Conservation (phyloP, 73 alveolate species). For the Urostyla sp. region DNA sequence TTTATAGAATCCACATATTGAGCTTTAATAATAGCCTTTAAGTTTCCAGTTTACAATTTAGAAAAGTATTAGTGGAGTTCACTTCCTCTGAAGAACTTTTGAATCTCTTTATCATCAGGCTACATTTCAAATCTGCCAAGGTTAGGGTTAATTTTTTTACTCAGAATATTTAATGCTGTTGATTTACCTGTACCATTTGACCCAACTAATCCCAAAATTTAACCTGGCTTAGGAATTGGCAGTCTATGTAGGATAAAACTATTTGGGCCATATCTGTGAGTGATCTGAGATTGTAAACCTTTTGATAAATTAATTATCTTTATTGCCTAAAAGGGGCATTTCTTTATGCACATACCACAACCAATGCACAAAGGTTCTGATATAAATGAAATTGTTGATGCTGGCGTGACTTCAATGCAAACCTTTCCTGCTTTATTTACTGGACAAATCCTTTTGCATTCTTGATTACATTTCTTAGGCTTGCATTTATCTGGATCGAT, state of each 20-base stretch:
- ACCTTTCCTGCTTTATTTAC: conserved; percentile 93
- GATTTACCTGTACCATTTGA: conserved; percentile 98
- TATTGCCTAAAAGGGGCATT: conserved; percentile 97
- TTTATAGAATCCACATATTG: conserved; percentile 97
- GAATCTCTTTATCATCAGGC: conserved; percentile 94
- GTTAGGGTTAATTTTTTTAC: conserved; percentile 96
- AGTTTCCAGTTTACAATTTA: conserved; percentile 88
- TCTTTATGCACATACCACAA: conserved; percentile 97
- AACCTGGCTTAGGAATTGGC: conserved; percentile 97
- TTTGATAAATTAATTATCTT: conserved; percentile 95
- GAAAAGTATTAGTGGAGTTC: conserved; percentile 93
- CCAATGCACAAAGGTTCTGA: conserved; percentile 97
- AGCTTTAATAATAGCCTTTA: conserved; percentile 94
- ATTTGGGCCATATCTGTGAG: conserved; percentile 96
- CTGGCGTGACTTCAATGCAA: conserved; percentile 88
- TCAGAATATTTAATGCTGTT: conserved; percentile 91
- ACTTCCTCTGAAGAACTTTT: conserved; percentile 93
- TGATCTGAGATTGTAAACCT: conserved; percentile 87
- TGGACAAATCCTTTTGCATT: conserved; percentile 96
- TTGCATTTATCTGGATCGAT: conserved; percentile 96
- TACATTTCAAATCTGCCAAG: conserved; percentile 94
- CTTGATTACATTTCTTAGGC: conserved; percentile 97
- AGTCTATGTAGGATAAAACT: conserved; percentile 96
- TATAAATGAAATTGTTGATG: conserved; percentile 66
- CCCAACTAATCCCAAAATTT: conserved; percentile 97